These are phyloP conservation scores for Paramecium sonneborni DNA, from an alignment of 73 alveolate genomes.

Conservation along the genomic window DNA sequence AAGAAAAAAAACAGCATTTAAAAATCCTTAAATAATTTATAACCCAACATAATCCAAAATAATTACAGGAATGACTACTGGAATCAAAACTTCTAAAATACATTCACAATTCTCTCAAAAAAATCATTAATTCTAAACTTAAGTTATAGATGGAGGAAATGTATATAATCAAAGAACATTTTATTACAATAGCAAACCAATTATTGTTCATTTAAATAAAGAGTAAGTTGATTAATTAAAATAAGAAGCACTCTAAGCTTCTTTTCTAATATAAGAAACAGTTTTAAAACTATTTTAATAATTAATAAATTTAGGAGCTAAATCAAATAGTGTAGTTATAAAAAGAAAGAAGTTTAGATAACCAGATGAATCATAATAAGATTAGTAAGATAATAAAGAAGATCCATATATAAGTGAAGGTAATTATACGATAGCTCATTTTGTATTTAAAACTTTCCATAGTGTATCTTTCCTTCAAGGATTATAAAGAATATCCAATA, in stretches of 20 bases:
- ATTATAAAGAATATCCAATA: background rate
- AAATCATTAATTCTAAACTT: background rate
- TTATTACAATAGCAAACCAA: background rate
- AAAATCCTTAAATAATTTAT: background rate
- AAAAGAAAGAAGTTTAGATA: slow-evolving; percentile 24
- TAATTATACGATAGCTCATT: background rate
- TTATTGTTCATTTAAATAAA: background rate
- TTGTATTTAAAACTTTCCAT: background rate
- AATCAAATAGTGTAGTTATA: background rate
- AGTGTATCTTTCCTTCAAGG: slow-evolving; percentile 19
- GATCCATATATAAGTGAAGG: slow-evolving; percentile 18
- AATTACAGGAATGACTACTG: background rate
- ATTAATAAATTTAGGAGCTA: background rate
- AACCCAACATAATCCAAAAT: background rate
- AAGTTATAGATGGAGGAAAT: background rate
- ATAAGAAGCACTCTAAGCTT: background rate
- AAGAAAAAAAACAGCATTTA: slow-evolving; percentile 20
- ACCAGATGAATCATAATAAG: background rate
- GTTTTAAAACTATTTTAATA: background rate
- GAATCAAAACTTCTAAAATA: too few species aligned
- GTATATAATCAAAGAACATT: background rate
- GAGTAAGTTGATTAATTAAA: background rate
- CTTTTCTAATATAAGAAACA: background rate
- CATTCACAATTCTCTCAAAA: background rate
- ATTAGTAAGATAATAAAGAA: background rate